phyloP scores from a whole-genome alignment of 495 filamentous ascomycete species.

The Daldinia vernicosa region DNA sequence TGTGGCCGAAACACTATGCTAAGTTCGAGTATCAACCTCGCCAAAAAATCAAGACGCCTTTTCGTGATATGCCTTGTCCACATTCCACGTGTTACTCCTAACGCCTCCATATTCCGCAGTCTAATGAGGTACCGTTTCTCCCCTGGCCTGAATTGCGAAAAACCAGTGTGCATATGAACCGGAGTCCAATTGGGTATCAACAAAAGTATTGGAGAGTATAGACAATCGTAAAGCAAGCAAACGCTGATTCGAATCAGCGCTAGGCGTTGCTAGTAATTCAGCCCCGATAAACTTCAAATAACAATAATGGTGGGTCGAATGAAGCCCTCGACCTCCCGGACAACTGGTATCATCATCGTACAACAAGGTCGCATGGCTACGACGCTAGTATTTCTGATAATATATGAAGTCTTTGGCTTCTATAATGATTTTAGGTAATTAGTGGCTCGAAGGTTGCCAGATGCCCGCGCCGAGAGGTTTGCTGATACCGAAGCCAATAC shows the following conservation, averaged over 20 bases:
- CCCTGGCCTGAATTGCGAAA: slow-evolving; percentile 22
- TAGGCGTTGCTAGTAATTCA: background rate
- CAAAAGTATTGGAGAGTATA: slow-evolving; percentile 31
- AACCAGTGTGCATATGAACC: slow-evolving; percentile 34
- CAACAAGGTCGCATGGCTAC: background rate
- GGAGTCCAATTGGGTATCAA: slow-evolving; percentile 37
- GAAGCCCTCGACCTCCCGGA: background rate
- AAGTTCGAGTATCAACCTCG: slow-evolving; percentile 19
- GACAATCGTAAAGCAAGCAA: slow-evolving; percentile 21
- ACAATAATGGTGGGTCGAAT: background rate
- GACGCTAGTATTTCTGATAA: background rate
- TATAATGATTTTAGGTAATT: slow-evolving; percentile 1
- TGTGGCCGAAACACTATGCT: slow-evolving; percentile 21
- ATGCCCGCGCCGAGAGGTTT: slow-evolving; percentile 59
- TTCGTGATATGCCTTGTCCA: slow-evolving; percentile 26
- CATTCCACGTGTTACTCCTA: slow-evolving; percentile 28
- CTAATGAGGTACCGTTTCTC: slow-evolving; percentile 26
- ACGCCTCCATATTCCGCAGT: slow-evolving; percentile 33
- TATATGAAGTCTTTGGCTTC: background rate
- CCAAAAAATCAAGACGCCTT: slow-evolving; percentile 12
- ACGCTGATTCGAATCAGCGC: slow-evolving; percentile 4
- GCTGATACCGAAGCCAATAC: slow-evolving; percentile 60
- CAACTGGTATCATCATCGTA: background rate
- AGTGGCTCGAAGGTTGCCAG: slow-evolving; percentile 48
- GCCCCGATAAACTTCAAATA: background rate